Evolutionary conservation across 2,329 filamentous ascomycete species (phyloP), one percentile per base, ranked within the genome.

Genomic region (Fusarium sp.): DNA sequence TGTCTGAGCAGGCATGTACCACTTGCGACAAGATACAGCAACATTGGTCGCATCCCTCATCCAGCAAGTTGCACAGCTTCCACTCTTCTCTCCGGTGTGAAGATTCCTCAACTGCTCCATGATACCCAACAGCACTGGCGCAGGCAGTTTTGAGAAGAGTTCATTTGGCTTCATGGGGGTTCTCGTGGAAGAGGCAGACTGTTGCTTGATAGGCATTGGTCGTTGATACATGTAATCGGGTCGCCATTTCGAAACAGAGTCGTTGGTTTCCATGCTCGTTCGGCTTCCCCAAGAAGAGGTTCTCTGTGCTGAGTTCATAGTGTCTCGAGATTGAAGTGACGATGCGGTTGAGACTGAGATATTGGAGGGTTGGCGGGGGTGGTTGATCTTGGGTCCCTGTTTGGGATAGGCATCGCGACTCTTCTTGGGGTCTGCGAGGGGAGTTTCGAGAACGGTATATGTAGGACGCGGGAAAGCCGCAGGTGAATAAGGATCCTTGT

Each of bases 41-140:
- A 90, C 75, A 44, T 83, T 83, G 69, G 84, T 86, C 30, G 85
- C 78, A 71, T 91, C 88, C 51, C 89, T 83, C 86, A 89, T 89
- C 86, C 87, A 90, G 76, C 89, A 91, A 20, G 89, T 90, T 18
- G 87, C 83, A 74, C 89, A 91, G 76, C 87, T 89, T 34, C 79
- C 78, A 67, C 83, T 86, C 4, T 79, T 78, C 16, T 78, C 74
- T 9, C 76, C 78, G 14, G 90, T 74, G 73, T 91, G 89, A 16
- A 83, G 75, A 40, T 81, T 79, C 73, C 83, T 86, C 20, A 91
- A 77, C 57, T 85, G 82, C 41, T 82, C 82, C 34, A 90, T 73
- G n/a, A 90, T 85, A 34, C 87, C 78, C 54, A 85, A 82, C 47
- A 91, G 76, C 3, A 91, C 86, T 73, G 90, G 87, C n/a, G 84